Evolutionary conservation across 768 basidiomycete genomes (phyloP).

Genomic region (Agrocybe chaxingu): DNA sequence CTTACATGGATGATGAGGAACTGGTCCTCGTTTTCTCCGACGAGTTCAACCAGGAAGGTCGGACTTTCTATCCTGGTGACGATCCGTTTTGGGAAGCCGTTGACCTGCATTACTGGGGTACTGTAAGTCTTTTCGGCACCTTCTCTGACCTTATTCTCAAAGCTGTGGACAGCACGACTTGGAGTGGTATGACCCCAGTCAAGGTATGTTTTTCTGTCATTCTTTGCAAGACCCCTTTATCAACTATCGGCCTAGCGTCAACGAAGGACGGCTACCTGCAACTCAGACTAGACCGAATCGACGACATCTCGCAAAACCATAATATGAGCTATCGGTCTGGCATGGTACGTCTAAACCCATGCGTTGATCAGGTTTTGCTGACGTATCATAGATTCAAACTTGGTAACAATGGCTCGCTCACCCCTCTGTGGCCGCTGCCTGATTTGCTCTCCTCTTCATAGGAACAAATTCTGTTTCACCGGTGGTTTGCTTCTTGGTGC

Average conservation of each 20-base stretch:
- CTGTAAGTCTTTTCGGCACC: conserved; percentile 29
- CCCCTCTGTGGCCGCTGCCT: neutral
- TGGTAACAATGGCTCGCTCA: conserved; percentile 19
- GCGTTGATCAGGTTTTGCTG: neutral
- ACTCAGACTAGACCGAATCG: conserved; percentile 59
- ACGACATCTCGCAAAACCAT: conserved; percentile 42
- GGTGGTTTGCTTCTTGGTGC: conserved; percentile 61
- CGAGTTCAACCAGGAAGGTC: conserved; percentile 75
- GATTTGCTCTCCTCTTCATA: conserved; percentile 7
- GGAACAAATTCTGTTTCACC: conserved; percentile 74
- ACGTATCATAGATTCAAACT: conserved; percentile 27
- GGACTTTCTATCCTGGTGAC: conserved; percentile 67
- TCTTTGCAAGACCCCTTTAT: neutral
- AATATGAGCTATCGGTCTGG: conserved; percentile 62
- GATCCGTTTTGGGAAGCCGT: conserved; percentile 64
- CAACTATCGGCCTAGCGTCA: conserved; percentile 35
- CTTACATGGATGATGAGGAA: conserved; percentile 49
- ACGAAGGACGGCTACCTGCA: conserved; percentile 70
- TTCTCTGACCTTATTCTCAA: neutral
- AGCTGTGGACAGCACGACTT: conserved; percentile 42
- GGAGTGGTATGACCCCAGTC: conserved; percentile 78
- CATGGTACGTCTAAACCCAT: conserved; percentile 36
- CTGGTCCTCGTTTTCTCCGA: conserved; percentile 72
- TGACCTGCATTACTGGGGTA: conserved; percentile 69
- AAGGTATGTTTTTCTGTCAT: conserved; percentile 21